A percentile compares a stretch with the other conserved stretches of the same genome.
phyloP scores from a whole-genome alignment of 2,329 filamentous ascomycete genomes.

The Graphiopsis chlorocephala region DNA sequence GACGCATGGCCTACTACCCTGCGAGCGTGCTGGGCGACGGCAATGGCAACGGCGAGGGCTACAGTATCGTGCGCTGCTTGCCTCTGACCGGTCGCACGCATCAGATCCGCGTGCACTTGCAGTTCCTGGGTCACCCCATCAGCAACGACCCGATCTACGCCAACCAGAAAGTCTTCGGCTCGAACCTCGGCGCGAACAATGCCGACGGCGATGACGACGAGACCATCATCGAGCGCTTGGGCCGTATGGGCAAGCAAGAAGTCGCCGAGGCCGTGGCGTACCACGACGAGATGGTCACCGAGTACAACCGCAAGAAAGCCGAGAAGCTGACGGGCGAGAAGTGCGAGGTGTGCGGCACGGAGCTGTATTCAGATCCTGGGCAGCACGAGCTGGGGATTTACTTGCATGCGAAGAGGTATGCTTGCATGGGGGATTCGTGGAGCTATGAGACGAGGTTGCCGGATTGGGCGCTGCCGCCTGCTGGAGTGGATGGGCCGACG shows the following conservation, averaged over 20 bases:
- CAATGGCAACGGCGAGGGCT: constrained; percentile 55
- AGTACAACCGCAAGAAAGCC: constrained; percentile 85
- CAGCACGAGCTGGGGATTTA: constrained; percentile 88
- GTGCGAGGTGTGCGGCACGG: constrained; percentile 79
- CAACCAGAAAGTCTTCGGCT: constrained; percentile 87
- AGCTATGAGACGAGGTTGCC: constrained; percentile 82
- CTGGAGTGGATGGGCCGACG: constrained; percentile 67
- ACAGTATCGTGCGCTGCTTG: constrained; percentile 91
- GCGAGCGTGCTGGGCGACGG: constrained; percentile 36
- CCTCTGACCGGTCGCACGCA: constrained; percentile 93
- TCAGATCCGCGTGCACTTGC: constrained; percentile 89
- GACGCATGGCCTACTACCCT: constrained; percentile 87
- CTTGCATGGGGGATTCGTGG: constrained; percentile 80
- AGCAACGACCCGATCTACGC: constrained; percentile 97
- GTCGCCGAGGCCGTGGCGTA: constrained; percentile 87
- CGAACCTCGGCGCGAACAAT: constrained; percentile 65
- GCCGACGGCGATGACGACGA: constrained; percentile 77
- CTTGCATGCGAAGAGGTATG: constrained; percentile 87
- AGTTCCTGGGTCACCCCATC: constrained; percentile 92
- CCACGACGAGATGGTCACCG: constrained; percentile 87
- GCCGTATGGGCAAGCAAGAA: constrained; percentile 91
- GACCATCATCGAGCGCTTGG: constrained; percentile 81
- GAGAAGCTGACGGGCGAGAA: constrained; percentile 87
- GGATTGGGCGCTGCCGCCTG: constrained; percentile 79
- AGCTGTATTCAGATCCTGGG: constrained; percentile 89